Evolutionary conservation across 2,329 filamentous ascomycete genomes (phyloP), one percentile per base, ranked within the genome.

Genomic region (Colletotrichum incanum): DNA sequence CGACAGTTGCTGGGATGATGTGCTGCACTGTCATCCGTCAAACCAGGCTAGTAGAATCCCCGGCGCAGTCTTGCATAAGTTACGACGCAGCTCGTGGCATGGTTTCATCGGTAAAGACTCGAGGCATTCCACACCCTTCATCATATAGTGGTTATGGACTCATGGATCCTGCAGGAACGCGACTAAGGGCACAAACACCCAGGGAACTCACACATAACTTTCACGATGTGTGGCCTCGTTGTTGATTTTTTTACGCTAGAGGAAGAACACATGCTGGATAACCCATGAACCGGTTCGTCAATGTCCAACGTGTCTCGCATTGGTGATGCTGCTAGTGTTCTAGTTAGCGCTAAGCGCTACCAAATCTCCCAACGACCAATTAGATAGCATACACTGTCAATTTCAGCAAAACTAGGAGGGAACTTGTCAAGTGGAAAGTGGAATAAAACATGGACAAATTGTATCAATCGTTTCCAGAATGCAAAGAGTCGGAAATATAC

Each of bases 281-380:
- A 34, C 0, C n/a, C 47, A 41, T 23, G 70, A 70, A 70, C 60
- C 59, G 41, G 65, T 60, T 65, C 52, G 20, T 28, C 7, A 9
- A 67, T 43, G 41, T 28, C 31, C 26, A 20, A 55, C 60, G 64
- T 39, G 59, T 54, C 54, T 39, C 8, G 59, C 61, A 37, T 60
- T 49, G 52, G 41, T 26, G 20, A 58, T 45, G 31, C 23, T 55
- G 43, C 66, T 69, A 70, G 59, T 39, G 63, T 39, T 20, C 28
- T 72, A 3, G 28, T 31, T 31, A 72, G 70, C 54, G 45, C 50
- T 20, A 14, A 6, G 28, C 47, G 70, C 70, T 70, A 70, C 58
- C 12, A 5, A 16, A 26, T 23, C 45, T n/a, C 18, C 59, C 23
- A 6, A n/a, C 45, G n/a, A 49, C 47, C 60, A 63, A 63, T 52